Conservation (phyloP, 2,329 filamentous ascomycete genomes). For the Claviceps humidiphila region DNA sequence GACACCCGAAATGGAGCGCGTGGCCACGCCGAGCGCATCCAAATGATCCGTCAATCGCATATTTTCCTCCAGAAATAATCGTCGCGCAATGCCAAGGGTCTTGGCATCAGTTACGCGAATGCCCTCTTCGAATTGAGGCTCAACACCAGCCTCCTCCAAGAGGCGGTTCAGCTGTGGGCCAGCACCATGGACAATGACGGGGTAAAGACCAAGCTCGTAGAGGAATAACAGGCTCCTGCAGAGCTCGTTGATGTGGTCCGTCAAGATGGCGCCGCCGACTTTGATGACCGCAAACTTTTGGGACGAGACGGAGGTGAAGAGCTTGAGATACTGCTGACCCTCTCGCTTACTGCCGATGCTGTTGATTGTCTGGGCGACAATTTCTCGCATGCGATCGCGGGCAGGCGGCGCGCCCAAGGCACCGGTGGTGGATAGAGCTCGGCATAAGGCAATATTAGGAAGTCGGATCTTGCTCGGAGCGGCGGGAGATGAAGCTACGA, state of each 20-base stretch:
- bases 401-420: neutral
- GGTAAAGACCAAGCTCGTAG: constrained; percentile 87
- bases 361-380: constrained; percentile 5
- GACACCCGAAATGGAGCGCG: constrained; percentile 80
- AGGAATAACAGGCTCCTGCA: constrained; percentile 82
- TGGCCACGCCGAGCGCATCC: constrained; percentile 78
- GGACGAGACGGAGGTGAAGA: constrained; percentile 91
- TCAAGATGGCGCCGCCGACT: constrained; percentile 90
- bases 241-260: constrained; percentile 83
- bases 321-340: constrained; percentile 80
- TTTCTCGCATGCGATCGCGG: constrained; percentile 2
- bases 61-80: constrained; percentile 92
- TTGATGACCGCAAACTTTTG: constrained; percentile 98
- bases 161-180: constrained; percentile 91
- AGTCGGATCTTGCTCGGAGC: neutral
- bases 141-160: constrained; percentile 78
- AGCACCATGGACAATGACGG: constrained; percentile 88
- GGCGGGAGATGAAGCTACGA: neutral
- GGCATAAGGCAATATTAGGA: neutral
- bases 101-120: constrained; percentile 93
- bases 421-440: neutral
- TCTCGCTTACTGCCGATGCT: constrained; percentile 6
- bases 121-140: constrained; percentile 92
- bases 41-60: constrained; percentile 81
- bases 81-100: constrained; percentile 79